Conservation (phyloP, 1,139 yeast genomes). For the Yamadazyma sp. region DNA sequence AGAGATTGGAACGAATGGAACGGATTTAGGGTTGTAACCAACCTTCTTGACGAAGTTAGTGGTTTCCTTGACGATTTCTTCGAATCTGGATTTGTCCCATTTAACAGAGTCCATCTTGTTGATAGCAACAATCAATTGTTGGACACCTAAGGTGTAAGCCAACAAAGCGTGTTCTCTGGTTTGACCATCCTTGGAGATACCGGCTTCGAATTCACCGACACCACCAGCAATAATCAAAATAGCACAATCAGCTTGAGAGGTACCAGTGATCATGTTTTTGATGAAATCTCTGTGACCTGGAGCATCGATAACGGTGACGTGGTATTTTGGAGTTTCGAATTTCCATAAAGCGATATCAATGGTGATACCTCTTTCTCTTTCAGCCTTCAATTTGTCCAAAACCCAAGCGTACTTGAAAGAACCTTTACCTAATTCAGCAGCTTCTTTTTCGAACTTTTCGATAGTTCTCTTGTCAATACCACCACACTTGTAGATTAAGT, state of each 20-base stretch:
- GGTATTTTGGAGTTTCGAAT: conserved; percentile 94
- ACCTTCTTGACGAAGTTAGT: conserved; percentile 90
- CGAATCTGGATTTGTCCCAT: conserved; percentile 80
- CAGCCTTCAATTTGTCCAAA: conserved; percentile 92
- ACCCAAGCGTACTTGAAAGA: conserved; percentile 99
- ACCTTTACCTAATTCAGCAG: conserved; percentile 98
- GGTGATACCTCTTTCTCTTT: conserved; percentile 97
- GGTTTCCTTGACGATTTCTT: conserved; percentile 78
- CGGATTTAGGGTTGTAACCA: conserved; percentile 90
- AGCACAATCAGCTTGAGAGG: conserved; percentile 69
- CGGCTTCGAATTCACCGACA: conserved; percentile 93
- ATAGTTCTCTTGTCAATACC: conserved; percentile 97
- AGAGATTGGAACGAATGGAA: conserved; percentile 89
- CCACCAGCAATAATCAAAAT: conserved; percentile 89
- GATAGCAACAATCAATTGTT: conserved; percentile 73
- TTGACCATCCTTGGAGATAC: conserved; percentile 92
- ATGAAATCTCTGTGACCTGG: conserved; percentile 98
- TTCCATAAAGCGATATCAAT: conserved; percentile 93
- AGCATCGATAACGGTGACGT: conserved; percentile 90
- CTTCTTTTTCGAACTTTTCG: conserved; percentile 98
- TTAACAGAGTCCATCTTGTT: conserved; percentile 93
- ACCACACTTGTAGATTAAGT: conserved; percentile 94
- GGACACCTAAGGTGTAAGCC: conserved; percentile 89
- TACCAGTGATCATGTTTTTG: conserved; percentile 94
- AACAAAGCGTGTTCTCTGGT: conserved; percentile 92